These are phyloP conservation scores for Trichosanthes cucumerina DNA, from an alignment of 306 rosid species.

Conservation along the genomic window DNA sequence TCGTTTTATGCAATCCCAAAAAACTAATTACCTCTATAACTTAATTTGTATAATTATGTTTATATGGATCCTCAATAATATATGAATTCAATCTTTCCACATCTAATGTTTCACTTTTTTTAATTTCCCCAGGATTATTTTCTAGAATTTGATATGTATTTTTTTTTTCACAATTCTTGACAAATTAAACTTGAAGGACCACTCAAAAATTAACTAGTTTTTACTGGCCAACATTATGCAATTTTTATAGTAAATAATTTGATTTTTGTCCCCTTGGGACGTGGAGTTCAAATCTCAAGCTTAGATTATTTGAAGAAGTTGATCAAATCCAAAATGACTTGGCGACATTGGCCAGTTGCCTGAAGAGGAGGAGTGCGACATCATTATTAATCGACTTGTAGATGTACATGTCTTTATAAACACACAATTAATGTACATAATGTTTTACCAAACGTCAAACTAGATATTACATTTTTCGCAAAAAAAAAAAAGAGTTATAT, in stretches of 20 bases:
- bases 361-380: too few species aligned
- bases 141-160: not conserved
- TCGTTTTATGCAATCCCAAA: slow-evolving; percentile 21
- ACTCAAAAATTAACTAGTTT: not conserved
- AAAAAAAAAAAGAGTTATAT: too few species aligned
- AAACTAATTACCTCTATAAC: not conserved
- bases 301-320: not conserved
- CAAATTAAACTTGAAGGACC: not conserved
- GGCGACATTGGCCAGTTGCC: too few species aligned
- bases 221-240: not conserved
- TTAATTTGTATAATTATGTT: not conserved
- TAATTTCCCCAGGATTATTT: not conserved
- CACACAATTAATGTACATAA: not conserved
- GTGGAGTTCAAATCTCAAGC: not conserved
- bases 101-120: not conserved
- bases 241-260: not conserved
- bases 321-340: not conserved
- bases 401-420: too few species aligned
- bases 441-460: not conserved
- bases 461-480: too few species aligned
- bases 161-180: not conserved
- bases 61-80: not conserved
- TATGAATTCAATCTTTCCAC: not conserved
- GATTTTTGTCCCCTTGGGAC: not conserved
- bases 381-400: not conserved